Conservation (phyloP, 2,329 filamentous ascomycete genomes). For the Stagonosporopsis vannaccii region DNA sequence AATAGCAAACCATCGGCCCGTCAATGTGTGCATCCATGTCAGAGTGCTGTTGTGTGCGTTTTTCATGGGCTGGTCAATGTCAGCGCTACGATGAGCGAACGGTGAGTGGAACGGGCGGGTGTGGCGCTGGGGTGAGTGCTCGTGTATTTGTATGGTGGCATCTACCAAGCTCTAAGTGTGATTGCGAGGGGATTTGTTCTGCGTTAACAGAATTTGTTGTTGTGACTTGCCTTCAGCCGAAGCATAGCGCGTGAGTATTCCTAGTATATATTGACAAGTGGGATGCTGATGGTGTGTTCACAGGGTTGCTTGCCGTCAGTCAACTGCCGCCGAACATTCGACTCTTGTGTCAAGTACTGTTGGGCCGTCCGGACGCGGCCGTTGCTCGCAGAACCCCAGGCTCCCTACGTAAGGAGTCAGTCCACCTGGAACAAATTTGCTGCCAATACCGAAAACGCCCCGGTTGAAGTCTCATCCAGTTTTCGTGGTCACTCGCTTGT, state of each 20-base stretch:
- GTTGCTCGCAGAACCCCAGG: neutral
- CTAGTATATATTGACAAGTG: neutral
- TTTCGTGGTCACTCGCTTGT: conserved; percentile 31
- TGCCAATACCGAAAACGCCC: conserved; percentile 17
- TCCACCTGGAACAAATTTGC: conserved; percentile 4
- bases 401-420: conserved; percentile 6
- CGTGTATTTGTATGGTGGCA: conserved; percentile 1
- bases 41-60: conserved; percentile 8
- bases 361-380: conserved; percentile 2
- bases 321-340: conserved; percentile 17
- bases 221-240: neutral
- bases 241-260: neutral
- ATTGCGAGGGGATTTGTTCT: neutral
- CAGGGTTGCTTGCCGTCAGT: conserved; percentile 1
- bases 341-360: neutral
- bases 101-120: conserved; percentile 1
- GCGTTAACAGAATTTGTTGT: neutral
- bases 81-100: neutral
- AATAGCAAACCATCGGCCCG: conserved; percentile 17
- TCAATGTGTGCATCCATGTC: conserved; percentile 1
- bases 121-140: conserved; percentile 1
- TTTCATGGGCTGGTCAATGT: conserved; percentile 12
- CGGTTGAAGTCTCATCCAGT: conserved; percentile 32
- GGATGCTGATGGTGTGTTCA: conserved; percentile 12
- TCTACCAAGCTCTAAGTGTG: neutral